These are phyloP conservation scores for Vigna radiata DNA, from an alignment of 306 rosid genomes.

Conservation along the genomic window DNA sequence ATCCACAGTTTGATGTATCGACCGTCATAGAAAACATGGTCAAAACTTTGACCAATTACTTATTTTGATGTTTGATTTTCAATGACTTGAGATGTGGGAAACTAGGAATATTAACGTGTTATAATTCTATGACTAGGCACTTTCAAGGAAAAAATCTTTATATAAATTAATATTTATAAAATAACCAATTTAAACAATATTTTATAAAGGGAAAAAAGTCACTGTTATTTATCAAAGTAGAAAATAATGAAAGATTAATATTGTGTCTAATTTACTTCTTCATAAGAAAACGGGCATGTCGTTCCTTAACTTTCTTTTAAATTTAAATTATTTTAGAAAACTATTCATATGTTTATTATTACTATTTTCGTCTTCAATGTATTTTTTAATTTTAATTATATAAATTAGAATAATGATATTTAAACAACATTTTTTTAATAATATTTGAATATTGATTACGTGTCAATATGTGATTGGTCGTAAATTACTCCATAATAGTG, in stretches of 20 bases:
- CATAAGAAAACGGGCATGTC: neutral
- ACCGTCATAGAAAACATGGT: neutral
- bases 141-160: neutral
- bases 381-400: neutral
- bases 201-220: neutral
- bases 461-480: too few species aligned
- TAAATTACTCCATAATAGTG: too few species aligned
- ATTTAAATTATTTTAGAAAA: neutral
- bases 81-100: neutral
- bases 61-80: neutral
- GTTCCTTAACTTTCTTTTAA: neutral
- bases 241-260: neutral
- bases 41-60: constrained; percentile 27
- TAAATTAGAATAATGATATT: too few species aligned
- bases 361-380: neutral
- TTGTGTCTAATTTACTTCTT: neutral
- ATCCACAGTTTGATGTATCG: neutral
- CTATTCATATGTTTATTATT: neutral
- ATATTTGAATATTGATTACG: too few species aligned
- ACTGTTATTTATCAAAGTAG: neutral
- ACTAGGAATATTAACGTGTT: neutral
- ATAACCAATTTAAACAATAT: neutral
- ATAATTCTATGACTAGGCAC: neutral
- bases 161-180: too few species aligned
- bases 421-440: too few species aligned